Percentiles rank a stretch among this genome's conserved stretches.
These are phyloP conservation scores for Sonneratia caseolaris DNA, from an alignment of 345 rosid genomes.

Conservation along the genomic window DNA sequence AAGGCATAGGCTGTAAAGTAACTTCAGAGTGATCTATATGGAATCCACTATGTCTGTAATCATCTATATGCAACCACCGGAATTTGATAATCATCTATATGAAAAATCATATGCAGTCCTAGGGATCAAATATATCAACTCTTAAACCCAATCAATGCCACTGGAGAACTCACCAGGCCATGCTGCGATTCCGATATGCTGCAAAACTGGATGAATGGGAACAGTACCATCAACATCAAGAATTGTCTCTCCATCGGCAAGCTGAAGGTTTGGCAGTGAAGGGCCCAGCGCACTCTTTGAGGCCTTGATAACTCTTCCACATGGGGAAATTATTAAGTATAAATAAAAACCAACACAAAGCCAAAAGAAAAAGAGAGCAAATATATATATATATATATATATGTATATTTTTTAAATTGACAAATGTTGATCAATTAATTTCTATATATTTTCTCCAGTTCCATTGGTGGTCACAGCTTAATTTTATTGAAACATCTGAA, in stretches of 20 bases:
- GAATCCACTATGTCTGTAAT: background rate
- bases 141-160: background rate
- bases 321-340: background rate
- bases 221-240: slow-evolving; percentile 79
- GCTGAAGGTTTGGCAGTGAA: slow-evolving; percentile 50
- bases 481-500: background rate
- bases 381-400: background rate
- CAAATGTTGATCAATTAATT: background rate
- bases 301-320: slow-evolving; percentile 53
- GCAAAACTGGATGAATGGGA: slow-evolving; percentile 83
- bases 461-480: background rate
- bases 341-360: background rate
- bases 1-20: background rate
- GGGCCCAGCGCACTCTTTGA: slow-evolving; percentile 45
- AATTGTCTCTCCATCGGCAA: slow-evolving; percentile 75
- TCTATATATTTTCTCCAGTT: background rate
- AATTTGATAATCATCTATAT: background rate
- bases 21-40: background rate
- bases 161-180: slow-evolving; percentile 69
- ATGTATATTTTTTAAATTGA: background rate
- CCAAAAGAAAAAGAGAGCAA: background rate
- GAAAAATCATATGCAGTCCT: background rate
- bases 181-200: slow-evolving; percentile 86
- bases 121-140: background rate
- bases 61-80: background rate